phyloP scores from a whole-genome alignment of 805 yeast genomes.

The Metschnikowia reukaufii region DNA sequence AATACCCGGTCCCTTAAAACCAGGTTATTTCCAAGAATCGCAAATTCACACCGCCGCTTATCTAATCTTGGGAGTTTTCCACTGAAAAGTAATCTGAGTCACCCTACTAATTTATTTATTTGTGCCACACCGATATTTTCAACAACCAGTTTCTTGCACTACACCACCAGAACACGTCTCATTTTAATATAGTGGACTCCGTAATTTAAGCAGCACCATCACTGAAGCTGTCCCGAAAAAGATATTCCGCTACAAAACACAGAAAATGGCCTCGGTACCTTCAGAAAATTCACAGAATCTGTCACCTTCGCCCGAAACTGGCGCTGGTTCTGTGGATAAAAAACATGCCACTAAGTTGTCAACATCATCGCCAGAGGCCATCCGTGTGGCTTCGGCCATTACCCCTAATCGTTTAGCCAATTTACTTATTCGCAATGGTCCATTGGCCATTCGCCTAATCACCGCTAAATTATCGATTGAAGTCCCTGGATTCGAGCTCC shows the following conservation, averaged over 20 bases:
- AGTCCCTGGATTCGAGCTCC: slow-evolving; percentile 74
- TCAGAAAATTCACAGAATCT: slow-evolving; percentile 1
- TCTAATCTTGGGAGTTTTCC: not conserved
- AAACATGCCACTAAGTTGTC: slow-evolving; percentile 37
- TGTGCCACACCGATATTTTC: slow-evolving; percentile 12
- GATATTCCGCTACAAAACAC: not conserved
- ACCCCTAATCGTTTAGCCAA: slow-evolving; percentile 77
- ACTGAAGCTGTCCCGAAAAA: no score
- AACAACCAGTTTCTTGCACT: not conserved
- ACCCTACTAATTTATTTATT: slow-evolving; percentile 8
- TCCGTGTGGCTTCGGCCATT: slow-evolving; percentile 82
- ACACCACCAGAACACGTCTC: no score
- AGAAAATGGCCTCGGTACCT: not conserved
- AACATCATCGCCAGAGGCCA: slow-evolving; percentile 84
- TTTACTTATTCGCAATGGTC: slow-evolving; percentile 71
- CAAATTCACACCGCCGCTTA: no score
- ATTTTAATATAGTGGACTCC: no score
- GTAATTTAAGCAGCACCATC: no score
- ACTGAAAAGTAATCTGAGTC: not conserved
- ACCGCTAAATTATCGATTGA: slow-evolving; percentile 74
- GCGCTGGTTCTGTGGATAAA: slow-evolving; percentile 4
- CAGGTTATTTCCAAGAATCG: no score
- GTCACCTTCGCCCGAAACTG: slow-evolving; percentile 12
- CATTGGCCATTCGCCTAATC: slow-evolving; percentile 85
- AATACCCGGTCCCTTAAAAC: no score